Base-by-base conservation (phyloP, 2,329 filamentous ascomycete species). In the Colletotrichum filicis region DNA sequence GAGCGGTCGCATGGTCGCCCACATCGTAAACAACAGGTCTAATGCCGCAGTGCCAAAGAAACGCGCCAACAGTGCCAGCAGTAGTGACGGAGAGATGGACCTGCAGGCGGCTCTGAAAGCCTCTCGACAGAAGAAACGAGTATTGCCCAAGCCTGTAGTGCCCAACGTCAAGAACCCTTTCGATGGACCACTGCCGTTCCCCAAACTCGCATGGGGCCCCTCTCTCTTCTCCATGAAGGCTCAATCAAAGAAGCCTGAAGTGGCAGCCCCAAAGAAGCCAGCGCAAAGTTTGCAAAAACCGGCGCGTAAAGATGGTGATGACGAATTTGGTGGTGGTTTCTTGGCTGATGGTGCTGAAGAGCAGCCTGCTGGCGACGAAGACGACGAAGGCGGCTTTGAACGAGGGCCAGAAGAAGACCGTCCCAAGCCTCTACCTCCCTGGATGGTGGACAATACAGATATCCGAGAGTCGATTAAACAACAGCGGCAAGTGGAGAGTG, bases 141-240 rank as follows among this genome's bases (percentile, higher is more conserved):
- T 80, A 3, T 79, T 81, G 55, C 80, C 81, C 22, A 84, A 81
- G 55, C 80, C 81, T 2, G 78, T 84, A 3, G 78, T 82, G n/a
- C 80, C 87, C 11, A 91, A 90, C 62, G 85, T 88, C 46, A 90
- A 89, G 75, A 90, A 91, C 76, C 87, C 90, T 0, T 91, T 97
- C 78, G 90, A 90, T 75, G 96, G 96, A 0, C 95, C 95, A 0
- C 82, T 99, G 5, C 97, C 97, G 0, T 99, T 99, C 78, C 95
- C 98, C 77, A 96, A 95, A 79, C 87, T 98, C 1, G 91, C 93
- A 57, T 91, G 89, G 87, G 92, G 90, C 64, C 92, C 90, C 2
- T 88, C 87, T 1, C 85, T 91, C 2, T 91, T 91, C 73, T 82
- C 82, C 5, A 87, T 85, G 74, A 86, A 85, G 68, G 73, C 76